Evolutionary conservation across 495 filamentous ascomycete species (phyloP).

Genomic region (Tuber calosporum): DNA sequence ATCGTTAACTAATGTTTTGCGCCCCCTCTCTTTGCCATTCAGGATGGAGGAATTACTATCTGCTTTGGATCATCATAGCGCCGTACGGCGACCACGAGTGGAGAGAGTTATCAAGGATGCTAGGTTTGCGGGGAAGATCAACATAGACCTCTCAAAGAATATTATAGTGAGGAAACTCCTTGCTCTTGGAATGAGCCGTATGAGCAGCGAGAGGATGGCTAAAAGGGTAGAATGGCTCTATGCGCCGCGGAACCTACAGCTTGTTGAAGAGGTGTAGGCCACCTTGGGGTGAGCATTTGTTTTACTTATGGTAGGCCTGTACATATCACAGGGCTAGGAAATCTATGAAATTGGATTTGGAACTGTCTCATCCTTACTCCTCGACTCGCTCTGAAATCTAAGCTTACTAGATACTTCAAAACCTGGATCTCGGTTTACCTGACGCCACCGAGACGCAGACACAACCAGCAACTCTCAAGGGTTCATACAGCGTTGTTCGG

Average conservation of each 20-base stretch:
- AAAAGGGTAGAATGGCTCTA: constrained; percentile 11
- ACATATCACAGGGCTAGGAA: background rate
- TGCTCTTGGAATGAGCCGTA: background rate
- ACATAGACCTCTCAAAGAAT: constrained; percentile 6
- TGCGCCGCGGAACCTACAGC: background rate
- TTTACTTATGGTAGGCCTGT: background rate
- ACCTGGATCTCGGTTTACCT: background rate
- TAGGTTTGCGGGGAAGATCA: background rate
- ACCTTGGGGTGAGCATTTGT: background rate
- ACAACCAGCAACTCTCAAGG: background rate
- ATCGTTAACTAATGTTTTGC: constrained; percentile 6
- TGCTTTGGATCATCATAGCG: background rate
- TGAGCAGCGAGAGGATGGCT: background rate
- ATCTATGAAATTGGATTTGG: background rate
- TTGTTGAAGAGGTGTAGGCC: background rate
- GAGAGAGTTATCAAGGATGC: constrained; percentile 3
- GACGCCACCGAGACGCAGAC: background rate
- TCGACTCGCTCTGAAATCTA: background rate
- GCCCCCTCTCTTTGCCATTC: background rate
- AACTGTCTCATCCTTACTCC: background rate
- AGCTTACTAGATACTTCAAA: background rate
- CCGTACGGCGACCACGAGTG: background rate
- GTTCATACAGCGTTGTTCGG: background rate
- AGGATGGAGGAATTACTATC: background rate
- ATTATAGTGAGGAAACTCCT: constrained; percentile 3